Evolutionary conservation across 163 green algal species (phyloP).

Genomic region (Volvox carteri): DNA sequence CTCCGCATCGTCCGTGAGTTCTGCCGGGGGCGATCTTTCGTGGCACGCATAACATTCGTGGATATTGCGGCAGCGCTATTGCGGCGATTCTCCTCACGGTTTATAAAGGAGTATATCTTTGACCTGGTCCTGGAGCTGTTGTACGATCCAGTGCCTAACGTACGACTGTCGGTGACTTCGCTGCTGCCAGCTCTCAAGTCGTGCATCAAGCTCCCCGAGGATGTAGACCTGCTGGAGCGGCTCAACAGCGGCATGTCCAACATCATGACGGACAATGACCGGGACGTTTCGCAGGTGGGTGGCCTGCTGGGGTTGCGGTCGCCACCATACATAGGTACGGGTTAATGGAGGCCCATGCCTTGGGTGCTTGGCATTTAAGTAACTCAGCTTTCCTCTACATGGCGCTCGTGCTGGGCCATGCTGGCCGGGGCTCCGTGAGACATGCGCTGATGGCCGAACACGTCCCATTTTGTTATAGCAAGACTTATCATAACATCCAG

Average conservation of each 20-base stretch:
- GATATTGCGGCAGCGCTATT: conserved; percentile 63
- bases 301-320: too few species aligned
- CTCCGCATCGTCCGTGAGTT: conserved; percentile 77
- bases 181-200: conserved; percentile 79
- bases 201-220: conserved; percentile 79
- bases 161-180: conserved; percentile 60
- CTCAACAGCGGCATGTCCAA: conserved; percentile 85
- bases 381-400: too few species aligned
- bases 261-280: conserved; percentile 83
- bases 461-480: too few species aligned
- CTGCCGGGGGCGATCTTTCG: conserved; percentile 68
- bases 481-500: too few species aligned
- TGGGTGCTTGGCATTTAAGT: too few species aligned
- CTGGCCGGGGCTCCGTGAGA: too few species aligned
- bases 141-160: conserved; percentile 80
- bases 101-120: conserved; percentile 77
- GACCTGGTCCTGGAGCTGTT: conserved; percentile 76
- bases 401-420: too few species aligned
- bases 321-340: too few species aligned
- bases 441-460: too few species aligned
- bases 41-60: conserved; percentile 73
- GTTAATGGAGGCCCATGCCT: too few species aligned
- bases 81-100: conserved; percentile 76
- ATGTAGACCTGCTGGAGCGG: conserved; percentile 83
- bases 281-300: conserved; percentile 70